Percentiles rank a stretch among this genome's conserved stretches.
Evolutionary conservation across 2,329 filamentous ascomycete genomes (phyloP).

Genomic region (Niveomyces coronatus): DNA sequence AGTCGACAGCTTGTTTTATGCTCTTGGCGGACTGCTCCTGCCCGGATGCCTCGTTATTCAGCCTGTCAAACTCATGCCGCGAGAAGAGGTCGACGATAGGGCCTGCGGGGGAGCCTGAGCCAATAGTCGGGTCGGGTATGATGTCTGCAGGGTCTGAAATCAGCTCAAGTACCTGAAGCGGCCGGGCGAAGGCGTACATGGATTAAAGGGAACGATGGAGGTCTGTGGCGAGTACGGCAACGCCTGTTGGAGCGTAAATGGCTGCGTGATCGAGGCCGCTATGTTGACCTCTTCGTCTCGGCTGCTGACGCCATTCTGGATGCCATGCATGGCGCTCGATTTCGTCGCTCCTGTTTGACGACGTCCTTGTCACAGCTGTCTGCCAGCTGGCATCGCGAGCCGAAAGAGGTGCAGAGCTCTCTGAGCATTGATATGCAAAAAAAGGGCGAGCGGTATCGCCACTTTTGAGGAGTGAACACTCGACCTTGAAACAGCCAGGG

Average conservation of each 20-base stretch:
- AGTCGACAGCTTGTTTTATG: constrained; percentile 60
- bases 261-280: constrained; percentile 24
- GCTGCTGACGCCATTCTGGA: constrained; percentile 24
- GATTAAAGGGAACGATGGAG: constrained; percentile 67
- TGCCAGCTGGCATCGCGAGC: constrained; percentile 21
- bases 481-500: no score
- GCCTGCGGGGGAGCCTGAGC: constrained; percentile 42
- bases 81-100: constrained; percentile 41
- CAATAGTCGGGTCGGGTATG: constrained; percentile 53
- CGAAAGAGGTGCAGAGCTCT: constrained; percentile 14
- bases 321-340: constrained; percentile 19
- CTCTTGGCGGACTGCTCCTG: constrained; percentile 50
- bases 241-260: constrained; percentile 62
- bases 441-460: constrained; percentile 2
- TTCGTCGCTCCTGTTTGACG: constrained; percentile 23
- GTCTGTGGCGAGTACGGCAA: constrained; percentile 76
- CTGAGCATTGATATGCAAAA: constrained; percentile 10
- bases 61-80: constrained; percentile 47
- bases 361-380: constrained; percentile 17
- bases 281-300: constrained; percentile 16
- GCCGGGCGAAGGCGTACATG: constrained; percentile 39
- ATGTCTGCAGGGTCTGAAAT: constrained; percentile 45
- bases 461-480: not conserved
- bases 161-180: not conserved
- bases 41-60: constrained; percentile 60